Conservation (phyloP, 2,329 filamentous ascomycete genomes). For the Paecilomyces fulvus region DNA sequence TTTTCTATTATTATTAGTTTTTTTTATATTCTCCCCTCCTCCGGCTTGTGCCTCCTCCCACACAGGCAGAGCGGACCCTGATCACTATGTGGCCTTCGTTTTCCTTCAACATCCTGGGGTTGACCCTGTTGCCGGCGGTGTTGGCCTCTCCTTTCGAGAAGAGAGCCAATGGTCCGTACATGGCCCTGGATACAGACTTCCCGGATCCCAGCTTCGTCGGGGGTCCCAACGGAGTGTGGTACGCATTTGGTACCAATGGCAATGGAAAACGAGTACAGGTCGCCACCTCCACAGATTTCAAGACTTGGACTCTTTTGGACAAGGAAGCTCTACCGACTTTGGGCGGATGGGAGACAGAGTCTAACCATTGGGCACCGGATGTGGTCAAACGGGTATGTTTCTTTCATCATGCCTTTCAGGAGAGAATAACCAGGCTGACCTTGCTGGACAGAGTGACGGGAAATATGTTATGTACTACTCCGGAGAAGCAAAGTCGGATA, state of each 20-base stretch:
- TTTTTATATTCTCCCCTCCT: not conserved
- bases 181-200: conserved; percentile 30
- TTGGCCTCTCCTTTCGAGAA: conserved; percentile 14
- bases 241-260: conserved; percentile 50
- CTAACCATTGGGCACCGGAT: conserved; percentile 55
- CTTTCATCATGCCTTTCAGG: not conserved
- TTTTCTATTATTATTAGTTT: not conserved
- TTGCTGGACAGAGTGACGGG: conserved; percentile 29
- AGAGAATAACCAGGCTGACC: not conserved
- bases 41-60: not conserved
- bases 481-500: conserved; percentile 34
- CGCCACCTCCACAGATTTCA: conserved; percentile 42
- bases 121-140: conserved; percentile 7
- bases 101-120: not conserved
- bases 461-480: conserved; percentile 55
- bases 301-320: conserved; percentile 40
- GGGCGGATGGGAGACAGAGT: conserved; percentile 46
- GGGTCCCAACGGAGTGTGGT: conserved; percentile 42
- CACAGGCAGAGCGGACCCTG: not conserved
- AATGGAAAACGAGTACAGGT: conserved; percentile 47
- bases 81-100: not conserved
- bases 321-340: conserved; percentile 48
- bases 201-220: conserved; percentile 41
- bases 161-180: conserved; percentile 9
- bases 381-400: conserved; percentile 40